These are phyloP conservation scores for Whalleya microplaca DNA, from an alignment of 2,329 filamentous ascomycete species.

Conservation along the genomic window DNA sequence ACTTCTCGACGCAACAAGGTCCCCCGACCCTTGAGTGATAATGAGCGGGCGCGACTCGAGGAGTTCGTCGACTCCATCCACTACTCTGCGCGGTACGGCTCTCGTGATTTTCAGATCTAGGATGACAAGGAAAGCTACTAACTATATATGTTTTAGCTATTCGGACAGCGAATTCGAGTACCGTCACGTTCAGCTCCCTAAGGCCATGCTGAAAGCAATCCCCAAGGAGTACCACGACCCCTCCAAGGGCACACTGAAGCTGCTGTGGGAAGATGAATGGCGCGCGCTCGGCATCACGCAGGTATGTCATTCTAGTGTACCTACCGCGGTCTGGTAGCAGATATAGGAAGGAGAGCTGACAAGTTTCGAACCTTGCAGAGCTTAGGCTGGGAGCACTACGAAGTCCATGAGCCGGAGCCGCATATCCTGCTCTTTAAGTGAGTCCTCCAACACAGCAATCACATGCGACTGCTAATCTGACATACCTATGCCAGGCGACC, in stretches of 20 bases:
- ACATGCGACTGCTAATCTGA: constrained; percentile 6
- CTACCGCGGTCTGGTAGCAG: background rate
- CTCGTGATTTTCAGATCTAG: background rate
- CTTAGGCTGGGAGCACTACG: constrained; percentile 98
- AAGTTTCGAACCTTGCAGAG: constrained; percentile 60
- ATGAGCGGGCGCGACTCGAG: constrained; percentile 81
- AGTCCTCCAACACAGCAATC: constrained; percentile 42
- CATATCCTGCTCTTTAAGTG: constrained; percentile 99
- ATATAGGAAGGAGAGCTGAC: constrained; percentile 15
- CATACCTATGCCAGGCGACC: constrained; percentile 62
- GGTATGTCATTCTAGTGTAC: constrained; percentile 54
- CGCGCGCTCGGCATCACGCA: constrained; percentile 95
- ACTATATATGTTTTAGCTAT: constrained; percentile 64
- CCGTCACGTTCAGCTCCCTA: constrained; percentile 95
- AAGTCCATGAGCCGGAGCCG: constrained; percentile 97
- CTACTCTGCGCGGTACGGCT: constrained; percentile 82
- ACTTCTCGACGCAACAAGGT: constrained; percentile 82
- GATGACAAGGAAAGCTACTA: constrained; percentile 10
- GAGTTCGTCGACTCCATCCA: constrained; percentile 94
- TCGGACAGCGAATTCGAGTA: constrained; percentile 94
- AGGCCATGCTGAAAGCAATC: constrained; percentile 97
- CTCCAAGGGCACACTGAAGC: constrained; percentile 87
- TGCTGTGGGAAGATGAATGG: constrained; percentile 99
- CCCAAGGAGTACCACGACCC: constrained; percentile 93
- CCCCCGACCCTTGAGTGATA: constrained; percentile 78